Evolutionary conservation across 192 early-diverging fungal genomes (phyloP), one percentile per base, ranked within the genome.

Genomic region (Diversispora epigaea): DNA sequence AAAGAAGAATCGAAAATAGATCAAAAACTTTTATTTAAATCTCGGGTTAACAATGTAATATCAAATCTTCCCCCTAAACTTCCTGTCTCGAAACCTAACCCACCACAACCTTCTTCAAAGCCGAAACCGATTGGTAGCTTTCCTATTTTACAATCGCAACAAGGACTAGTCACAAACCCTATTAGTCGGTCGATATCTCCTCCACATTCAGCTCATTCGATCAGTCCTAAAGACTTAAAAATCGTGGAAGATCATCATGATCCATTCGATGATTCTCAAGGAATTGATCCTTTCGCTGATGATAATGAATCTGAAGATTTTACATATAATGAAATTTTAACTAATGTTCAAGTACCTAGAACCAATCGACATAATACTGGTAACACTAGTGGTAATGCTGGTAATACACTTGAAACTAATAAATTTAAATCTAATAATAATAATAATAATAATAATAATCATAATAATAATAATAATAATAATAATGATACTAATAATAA

Each of bases 221-320:
- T 47, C 19, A 3, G 11, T 39, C 14, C 10, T 70, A 45, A 47
- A 14, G 1, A 65, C 19, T 15, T 6, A 45, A 21, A 11, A 8
- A 15, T 67, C 8, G 4, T 12, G 14, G 45, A 0, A 49, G 21
- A 68, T n/a, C 6, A 50, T 68, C 45, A 52, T 21, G 32, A 74
- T 17, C 72, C 72, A 32, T 74, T 74, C 63, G 58, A 74, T 40
- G 72, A 74, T 40, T 55, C 47, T 8, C 50, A 71, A 52, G 68
- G 5, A 71, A 21, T 44, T 52, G 52, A 71, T 49, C 72, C 72
- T 11, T 74, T 74, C 40, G 46, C 72, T 4, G 72, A 74, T 74
- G 19, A 46, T 41, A 73, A 73, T 63, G 71, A 47, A 25, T 60
- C 22, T 61, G 22, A 40, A 40, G 14, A 25, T 6, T 6, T 39